Evolutionary conservation across 1,139 yeast genomes (phyloP), one percentile per base, ranked within the genome.

Genomic region (Tardiomyces blankii): DNA sequence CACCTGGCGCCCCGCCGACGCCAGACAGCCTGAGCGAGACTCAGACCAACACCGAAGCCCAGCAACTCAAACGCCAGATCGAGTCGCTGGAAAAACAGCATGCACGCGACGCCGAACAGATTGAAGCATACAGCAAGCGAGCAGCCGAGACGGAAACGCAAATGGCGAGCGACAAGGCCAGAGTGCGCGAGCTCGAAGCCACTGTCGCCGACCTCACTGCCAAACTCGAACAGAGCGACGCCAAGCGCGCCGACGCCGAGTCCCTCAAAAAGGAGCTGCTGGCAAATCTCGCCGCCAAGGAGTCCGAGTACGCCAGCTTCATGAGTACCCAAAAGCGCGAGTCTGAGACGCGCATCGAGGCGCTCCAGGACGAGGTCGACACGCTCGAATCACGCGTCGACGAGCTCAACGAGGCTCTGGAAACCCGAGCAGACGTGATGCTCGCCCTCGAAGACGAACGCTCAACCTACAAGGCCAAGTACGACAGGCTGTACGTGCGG

Each of bases 231-330:
- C 56, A 54, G 3, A 54, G 66, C 39, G 58, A 62, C 18, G 49
- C 40, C 7, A 50, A 49, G 18, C 53, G 58, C 25, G 53, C 54
- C 40, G 50, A 55, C 7, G 46, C 51, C 30, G 51, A 51, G 46
- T 50, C 53, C 2, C 73, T 79, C 70, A 82, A 82, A 56, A 68
- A 72, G 30, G 88, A 82, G 54, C 64, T 82, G 25, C 61, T 80
- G 38, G 84, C 81, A 8, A 82, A 82, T 54, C 70, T 82, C 75
- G 65, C 80, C 1, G 72, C 80, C 23, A 75, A 82, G 51, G 89
- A 83, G 52, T 58, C 63, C 3, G 87, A 81, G 45, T 75, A 75
- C 51, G 65, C 70, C 2, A 68, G 68, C 33, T 40, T 27, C 25
- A 25, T 18, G 48, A 49, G 27, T 27, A n/a, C 18, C 18, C 14